Evolutionary conservation across 2,329 filamentous ascomycete genomes (phyloP).

Genomic region (Cadophora sp.): DNA sequence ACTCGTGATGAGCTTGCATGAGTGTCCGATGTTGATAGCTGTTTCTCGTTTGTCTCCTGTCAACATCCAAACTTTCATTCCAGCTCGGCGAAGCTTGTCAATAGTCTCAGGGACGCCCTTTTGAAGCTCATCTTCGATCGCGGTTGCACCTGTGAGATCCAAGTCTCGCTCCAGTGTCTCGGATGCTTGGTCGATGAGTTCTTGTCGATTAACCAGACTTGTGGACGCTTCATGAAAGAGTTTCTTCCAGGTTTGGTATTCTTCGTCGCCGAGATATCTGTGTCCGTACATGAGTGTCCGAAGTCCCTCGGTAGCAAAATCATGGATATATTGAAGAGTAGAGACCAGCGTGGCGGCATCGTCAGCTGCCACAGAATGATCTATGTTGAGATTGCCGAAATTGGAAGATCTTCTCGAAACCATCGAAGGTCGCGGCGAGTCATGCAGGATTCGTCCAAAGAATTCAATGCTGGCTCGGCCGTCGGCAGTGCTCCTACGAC

Average conservation of each 20-base stretch:
- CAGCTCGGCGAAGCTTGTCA: constrained; percentile 83
- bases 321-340: constrained; percentile 81
- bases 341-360: constrained; percentile 54
- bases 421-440: constrained; percentile 20
- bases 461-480: constrained; percentile 37
- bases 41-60: constrained; percentile 94
- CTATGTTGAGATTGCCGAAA: constrained; percentile 16
- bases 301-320: constrained; percentile 86
- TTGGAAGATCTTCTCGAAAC: constrained; percentile 17
- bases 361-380: constrained; percentile 17
- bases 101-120: constrained; percentile 90
- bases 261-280: constrained; percentile 74
- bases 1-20: constrained; percentile 74
- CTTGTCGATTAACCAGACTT: constrained; percentile 79
- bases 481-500: constrained; percentile 35
- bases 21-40: constrained; percentile 90
- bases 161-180: constrained; percentile 82
- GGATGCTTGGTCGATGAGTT: constrained; percentile 78
- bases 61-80: constrained; percentile 94
- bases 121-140: constrained; percentile 93
- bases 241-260: constrained; percentile 79
- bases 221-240: constrained; percentile 82
- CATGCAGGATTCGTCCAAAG: constrained; percentile 15
- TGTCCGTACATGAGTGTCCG: constrained; percentile 86
- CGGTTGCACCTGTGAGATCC: constrained; percentile 86